Evolutionary conservation across 768 basidiomycete genomes (phyloP).

Genomic region (Podaxis mareebaensis): DNA sequence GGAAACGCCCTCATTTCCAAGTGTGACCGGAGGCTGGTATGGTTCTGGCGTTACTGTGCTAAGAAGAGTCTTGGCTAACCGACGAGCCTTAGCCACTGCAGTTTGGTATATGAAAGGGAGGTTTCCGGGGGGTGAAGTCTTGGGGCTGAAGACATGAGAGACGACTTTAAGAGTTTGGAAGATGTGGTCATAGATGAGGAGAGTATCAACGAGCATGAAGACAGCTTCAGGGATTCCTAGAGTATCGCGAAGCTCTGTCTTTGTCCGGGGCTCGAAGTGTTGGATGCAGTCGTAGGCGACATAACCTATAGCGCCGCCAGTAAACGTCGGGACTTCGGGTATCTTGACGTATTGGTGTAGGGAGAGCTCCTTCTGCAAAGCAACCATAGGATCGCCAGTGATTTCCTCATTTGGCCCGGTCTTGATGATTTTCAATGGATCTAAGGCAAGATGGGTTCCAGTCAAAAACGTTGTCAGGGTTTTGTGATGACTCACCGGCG

Average conservation of each 20-base stretch:
- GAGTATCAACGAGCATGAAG: conserved; percentile 96
- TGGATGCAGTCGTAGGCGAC: conserved; percentile 96
- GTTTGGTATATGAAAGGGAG: conserved; percentile 87
- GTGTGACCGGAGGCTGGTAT: conserved; percentile 60
- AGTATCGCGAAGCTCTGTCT: conserved; percentile 69
- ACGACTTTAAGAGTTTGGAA: conserved; percentile 94
- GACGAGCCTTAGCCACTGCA: conserved; percentile 78
- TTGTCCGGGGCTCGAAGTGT: conserved; percentile 95
- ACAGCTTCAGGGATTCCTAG: conserved; percentile 91
- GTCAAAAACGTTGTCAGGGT: background rate
- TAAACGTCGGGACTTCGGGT: conserved; percentile 91
- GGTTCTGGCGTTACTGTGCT: conserved; percentile 59
- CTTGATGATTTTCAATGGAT: conserved; percentile 90
- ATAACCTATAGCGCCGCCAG: conserved; percentile 97
- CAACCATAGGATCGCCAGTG: conserved; percentile 83
- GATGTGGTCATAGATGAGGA: conserved; percentile 96
- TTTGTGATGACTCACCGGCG: conserved; percentile 58
- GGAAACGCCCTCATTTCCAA: conserved; percentile 71
- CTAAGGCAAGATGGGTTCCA: conserved; percentile 38
- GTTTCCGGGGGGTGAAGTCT: conserved; percentile 62
- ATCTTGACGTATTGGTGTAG: conserved; percentile 89
- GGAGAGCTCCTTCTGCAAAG: conserved; percentile 82
- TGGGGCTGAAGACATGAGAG: conserved; percentile 91
- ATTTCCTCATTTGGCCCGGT: conserved; percentile 83
- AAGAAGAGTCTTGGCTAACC: conserved; percentile 73